These are phyloP conservation scores for Durotheca rogersii DNA, from an alignment of 495 filamentous ascomycete species.

Conservation along the genomic window DNA sequence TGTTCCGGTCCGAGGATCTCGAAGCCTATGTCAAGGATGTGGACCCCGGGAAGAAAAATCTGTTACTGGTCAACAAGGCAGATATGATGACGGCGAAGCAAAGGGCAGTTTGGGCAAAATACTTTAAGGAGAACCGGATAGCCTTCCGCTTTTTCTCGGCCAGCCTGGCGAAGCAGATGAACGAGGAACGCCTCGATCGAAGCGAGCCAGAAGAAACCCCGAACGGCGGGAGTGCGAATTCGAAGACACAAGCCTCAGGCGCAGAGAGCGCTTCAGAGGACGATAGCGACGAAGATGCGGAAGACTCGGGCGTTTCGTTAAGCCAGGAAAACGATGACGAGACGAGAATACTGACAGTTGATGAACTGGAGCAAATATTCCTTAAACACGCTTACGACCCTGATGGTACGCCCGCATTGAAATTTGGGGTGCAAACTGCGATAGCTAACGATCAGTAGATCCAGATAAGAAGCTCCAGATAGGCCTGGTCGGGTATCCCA, in stretches of 20 bases:
- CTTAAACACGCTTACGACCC: conserved; percentile 67
- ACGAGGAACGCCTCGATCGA: conserved; percentile 61
- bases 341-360: conserved; percentile 82
- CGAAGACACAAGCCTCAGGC: conserved; percentile 30
- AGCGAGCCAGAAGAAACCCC: conserved; percentile 46
- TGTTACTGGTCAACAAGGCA: conserved; percentile 96
- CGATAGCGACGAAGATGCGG: conserved; percentile 43
- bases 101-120: conserved; percentile 80
- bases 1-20: conserved; percentile 92
- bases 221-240: conserved; percentile 32
- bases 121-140: conserved; percentile 79
- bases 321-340: conserved; percentile 52
- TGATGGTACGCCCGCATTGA: conserved; percentile 40
- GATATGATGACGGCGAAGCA: conserved; percentile 97
- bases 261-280: conserved; percentile 27
- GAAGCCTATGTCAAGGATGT: conserved; percentile 94
- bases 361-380: conserved; percentile 90
- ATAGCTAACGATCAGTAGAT: conserved; percentile 20
- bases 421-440: background rate
- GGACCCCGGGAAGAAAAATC: conserved; percentile 80
- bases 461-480: conserved; percentile 74
- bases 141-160: conserved; percentile 96
- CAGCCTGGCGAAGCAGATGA: conserved; percentile 81
- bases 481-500: conserved; percentile 96
- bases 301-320: conserved; percentile 33